A percentile compares a stretch with the other conserved stretches of the same genome.
phyloP scores from a whole-genome alignment of 2,329 filamentous ascomycete genomes.

The Cadophora sp. region DNA sequence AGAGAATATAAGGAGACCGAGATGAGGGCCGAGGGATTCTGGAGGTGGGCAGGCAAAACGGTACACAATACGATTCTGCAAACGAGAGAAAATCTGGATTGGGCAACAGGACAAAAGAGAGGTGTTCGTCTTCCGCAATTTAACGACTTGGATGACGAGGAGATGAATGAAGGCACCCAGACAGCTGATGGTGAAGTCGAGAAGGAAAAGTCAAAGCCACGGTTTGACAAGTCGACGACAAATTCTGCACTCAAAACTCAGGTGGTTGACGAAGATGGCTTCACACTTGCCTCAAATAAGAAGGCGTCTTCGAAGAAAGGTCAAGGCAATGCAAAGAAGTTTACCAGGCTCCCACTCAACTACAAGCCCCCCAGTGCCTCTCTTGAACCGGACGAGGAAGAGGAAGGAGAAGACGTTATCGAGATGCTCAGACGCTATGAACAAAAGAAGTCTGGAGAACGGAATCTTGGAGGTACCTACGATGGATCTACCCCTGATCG shows the following conservation, averaged over 20 bases:
- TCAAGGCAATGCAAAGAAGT: conserved; percentile 14
- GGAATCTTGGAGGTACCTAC: conserved; percentile 19
- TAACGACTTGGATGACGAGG: conserved; percentile 21
- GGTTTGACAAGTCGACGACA: not conserved
- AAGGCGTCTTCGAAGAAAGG: conserved; percentile 2
- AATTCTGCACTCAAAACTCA: not conserved
- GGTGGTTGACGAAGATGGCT: conserved; percentile 14
- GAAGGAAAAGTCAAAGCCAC: not conserved
- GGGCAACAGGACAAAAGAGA: conserved; percentile 42
- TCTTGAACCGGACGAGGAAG: conserved; percentile 15
- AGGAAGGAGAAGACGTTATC: conserved; percentile 18
- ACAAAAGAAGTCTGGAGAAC: conserved; percentile 18
- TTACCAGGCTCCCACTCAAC: conserved; percentile 13
- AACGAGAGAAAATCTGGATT: conserved; percentile 37
- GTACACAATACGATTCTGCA: conserved; percentile 34
- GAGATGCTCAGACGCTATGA: conserved; percentile 25
- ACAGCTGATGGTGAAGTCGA: not conserved
- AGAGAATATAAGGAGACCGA: conserved; percentile 38
- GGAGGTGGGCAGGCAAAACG: conserved; percentile 42
- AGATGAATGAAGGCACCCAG: conserved; percentile 6
- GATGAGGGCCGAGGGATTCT: conserved; percentile 42
- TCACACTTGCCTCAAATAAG: conserved; percentile 18
- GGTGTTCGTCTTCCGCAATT: conserved; percentile 11
- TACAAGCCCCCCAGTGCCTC: not conserved
- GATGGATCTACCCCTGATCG: conserved; percentile 12